Base-by-base conservation (phyloP, 768 basidiomycete species). In the Pulveroboletus sp. region DNA sequence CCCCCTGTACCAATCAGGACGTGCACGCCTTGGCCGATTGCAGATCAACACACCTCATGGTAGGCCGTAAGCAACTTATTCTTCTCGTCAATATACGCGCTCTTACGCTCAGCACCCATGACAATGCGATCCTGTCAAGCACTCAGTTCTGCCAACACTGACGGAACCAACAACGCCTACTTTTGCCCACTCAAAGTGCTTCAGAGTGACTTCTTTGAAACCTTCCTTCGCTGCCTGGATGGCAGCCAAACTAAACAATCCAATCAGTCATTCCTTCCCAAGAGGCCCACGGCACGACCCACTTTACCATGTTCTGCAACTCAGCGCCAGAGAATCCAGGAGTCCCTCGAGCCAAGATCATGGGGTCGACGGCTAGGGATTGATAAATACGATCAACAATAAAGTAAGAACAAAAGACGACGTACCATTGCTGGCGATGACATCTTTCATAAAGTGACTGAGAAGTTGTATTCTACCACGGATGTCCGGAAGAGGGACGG, bases 121-220 rank as follows among this genome's bases (percentile, higher is more conserved):
- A 96, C 72, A 52, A 98, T 97, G 49, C 92, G 87, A 69, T 95
- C 92, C 88, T 85, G 57, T 24, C 39, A n/a, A 12, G 7, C 24
- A 9, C 33, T 51, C 46, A 24, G 46, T 41, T n/a, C 14, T 1
- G 5, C 38, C 31, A 26, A 31, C 9, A 37, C 33, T 0, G 21
- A 36, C 15, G 10, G 26, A 21, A 51, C 8, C 24, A 30, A 27
- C 12, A n/a, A 31, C 49, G 62, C 27, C 45, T 52, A 89, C 92
- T 76, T 91, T 96, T 11, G 96, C 96, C 96, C 96, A 99, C 73
- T 98, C 95, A 65, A 98, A 89, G 66, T 99, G 93, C 55, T 77
- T 82, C 52, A 89, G 67, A 21, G 69, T 71, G 6, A 99, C 93
- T 53, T 81, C 77, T 42, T 73, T 76, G 38, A 81, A 85, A 8